These are phyloP conservation scores for Candida sp. DNA, from an alignment of 1,139 yeast genomes.

Conservation along the genomic window DNA sequence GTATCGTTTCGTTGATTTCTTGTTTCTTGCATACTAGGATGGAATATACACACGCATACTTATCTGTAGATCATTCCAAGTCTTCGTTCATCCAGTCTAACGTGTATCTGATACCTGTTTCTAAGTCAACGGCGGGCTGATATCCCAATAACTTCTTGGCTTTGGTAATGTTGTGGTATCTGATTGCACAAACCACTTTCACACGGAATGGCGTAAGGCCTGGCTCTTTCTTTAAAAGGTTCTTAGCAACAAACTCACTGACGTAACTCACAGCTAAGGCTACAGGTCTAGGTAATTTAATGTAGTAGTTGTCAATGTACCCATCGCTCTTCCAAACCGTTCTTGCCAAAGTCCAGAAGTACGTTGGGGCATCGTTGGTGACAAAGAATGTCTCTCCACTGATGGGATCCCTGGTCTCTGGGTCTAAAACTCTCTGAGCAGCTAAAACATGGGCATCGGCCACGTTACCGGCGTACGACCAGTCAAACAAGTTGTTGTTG, in stretches of 20 bases:
- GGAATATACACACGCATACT: background rate
- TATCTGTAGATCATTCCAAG: constrained; percentile 12
- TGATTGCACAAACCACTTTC: constrained; percentile 88
- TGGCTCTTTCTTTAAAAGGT: constrained; percentile 76
- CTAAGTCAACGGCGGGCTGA: constrained; percentile 78
- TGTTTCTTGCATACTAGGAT: background rate
- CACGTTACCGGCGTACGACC: constrained; percentile 99
- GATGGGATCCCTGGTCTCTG: constrained; percentile 42
- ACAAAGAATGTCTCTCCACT: constrained; percentile 90
- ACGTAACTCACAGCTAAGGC: constrained; percentile 84
- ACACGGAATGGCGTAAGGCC: constrained; percentile 98
- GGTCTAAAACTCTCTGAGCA: constrained; percentile 69
- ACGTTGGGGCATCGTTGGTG: constrained; percentile 94
- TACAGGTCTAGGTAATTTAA: constrained; percentile 70
- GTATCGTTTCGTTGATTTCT: background rate
- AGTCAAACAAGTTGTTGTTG: constrained; percentile 91
- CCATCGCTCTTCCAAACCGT: constrained; percentile 99
- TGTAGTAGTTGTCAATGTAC: constrained; percentile 68
- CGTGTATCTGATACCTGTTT: constrained; percentile 81
- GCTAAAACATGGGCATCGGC: constrained; percentile 97
- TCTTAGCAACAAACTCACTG: constrained; percentile 70
- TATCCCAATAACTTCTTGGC: constrained; percentile 84
- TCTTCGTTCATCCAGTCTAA: constrained; percentile 90
- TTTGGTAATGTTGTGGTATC: constrained; percentile 91
- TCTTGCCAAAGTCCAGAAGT: constrained; percentile 97